Base-by-base conservation (phyloP, 257 asterid genomes). In the Capsicum chinense region DNA sequence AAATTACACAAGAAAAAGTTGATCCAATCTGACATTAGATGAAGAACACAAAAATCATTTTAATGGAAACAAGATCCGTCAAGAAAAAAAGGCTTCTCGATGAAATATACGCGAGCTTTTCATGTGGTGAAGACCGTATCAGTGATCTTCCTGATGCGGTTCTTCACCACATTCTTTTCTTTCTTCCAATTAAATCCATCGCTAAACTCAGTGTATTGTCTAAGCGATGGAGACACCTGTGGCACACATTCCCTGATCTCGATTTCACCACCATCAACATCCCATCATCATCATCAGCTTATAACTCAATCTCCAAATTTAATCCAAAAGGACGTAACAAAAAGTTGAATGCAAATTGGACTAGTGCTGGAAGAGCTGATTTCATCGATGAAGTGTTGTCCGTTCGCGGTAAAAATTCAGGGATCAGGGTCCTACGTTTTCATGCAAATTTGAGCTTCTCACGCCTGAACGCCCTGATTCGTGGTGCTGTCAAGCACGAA, bases 31-130 rank as follows among this genome's bases (percentile, higher is more conserved):
- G 12, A 76, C 35, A 14, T 56, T 14, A 37, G 60, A 54, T 39
- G 68, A 57, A 81, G 26, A 69, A 7, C 35, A 5, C 17, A 79
- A 69, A 66, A 16, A 17, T 7, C 58, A 60, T 3, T 79, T 48
- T 88, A 74, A 95, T 95, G 99, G 98, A 95, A 88, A 94, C 99
- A 57, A 87, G 98, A 93, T 94, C 95, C 15, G 89, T 90, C 3
- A 95, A 92, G 87, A 87, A 90, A 83, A 95, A 89, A 83, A 94
- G 85, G 84, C 89, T 83, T 19, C 63, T 66, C 8, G 50, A 80
- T 50, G 71, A 48, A 68, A 56, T 33, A 81, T 33, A 17, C 12
- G 84, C 79, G 8, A 8, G 52, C n/a, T 66, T 67, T 11, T 74
- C 56, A 11, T 19, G 54, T 14, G 56, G 82, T 3, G 91, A 83